Base-by-base conservation (phyloP, 163 green algal genomes). In the Trebouxia gelatinosa region DNA sequence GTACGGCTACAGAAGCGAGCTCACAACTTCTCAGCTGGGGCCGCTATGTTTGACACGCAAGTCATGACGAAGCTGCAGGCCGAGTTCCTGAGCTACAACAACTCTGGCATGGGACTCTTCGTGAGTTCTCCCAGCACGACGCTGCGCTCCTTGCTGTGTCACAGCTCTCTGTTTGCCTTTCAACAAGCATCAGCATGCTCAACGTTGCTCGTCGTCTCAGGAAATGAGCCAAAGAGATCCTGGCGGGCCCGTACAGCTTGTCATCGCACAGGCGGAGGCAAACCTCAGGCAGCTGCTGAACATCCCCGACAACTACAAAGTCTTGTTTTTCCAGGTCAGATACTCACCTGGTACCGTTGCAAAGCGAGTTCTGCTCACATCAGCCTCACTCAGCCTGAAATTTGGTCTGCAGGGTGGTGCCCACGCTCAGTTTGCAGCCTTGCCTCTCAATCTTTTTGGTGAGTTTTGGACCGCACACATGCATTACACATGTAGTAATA, bases 251-350 rank as follows among this genome's bases (percentile, higher is more conserved):
- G 80, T 85, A 29, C 80, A 85, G 58, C 50, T 26, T 6, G 64
- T 61, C 50, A 83, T 85, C 34, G 50, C 39, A 16, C 46, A 46
- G 16, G 50, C 68, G 11, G 77, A 78, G 38, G 66, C 64, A 17
- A 80, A 82, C 46, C 70, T 85, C 37, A 34, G 77, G 17, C 35
- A 61, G 43, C 67, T 85, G 17, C 75, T 85, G 19, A 43, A 78
- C 28, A 78, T 85, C 21, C 80, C 80, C 34, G 66, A 79, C 50
- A 85, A 85, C 59, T 85, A 85, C 75, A 78, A 76, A 35, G 79
- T 85, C 23, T 50, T 85, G 1, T 77, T 85, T 28, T 82, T 84
- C 62, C 80, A 84, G 80, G 80, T 82, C 16, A 48, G 77, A 29
- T 13, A 23, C n/a, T n/a, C n/a, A n/a, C n/a, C n/a, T n/a, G n/a